Conservation (phyloP, 2,329 filamentous ascomycete genomes). For the Venturia effusa region DNA sequence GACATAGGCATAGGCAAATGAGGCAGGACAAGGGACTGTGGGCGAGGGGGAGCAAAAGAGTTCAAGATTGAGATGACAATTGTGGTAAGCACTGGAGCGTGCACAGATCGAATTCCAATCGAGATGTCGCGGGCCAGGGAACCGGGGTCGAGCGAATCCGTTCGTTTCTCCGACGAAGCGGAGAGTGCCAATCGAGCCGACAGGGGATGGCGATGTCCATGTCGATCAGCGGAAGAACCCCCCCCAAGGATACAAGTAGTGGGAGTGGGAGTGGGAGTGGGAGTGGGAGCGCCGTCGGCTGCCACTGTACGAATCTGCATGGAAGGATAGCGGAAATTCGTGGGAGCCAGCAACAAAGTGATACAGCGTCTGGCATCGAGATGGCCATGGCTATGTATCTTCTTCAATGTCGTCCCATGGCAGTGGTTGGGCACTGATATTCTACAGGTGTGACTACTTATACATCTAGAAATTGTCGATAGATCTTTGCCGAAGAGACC, state of each 20-base stretch:
- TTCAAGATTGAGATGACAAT: background rate
- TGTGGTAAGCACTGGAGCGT: background rate
- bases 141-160: background rate
- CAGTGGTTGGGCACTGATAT: background rate
- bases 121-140: slow-evolving; percentile 1
- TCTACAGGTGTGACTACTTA: background rate
- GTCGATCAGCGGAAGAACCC: background rate
- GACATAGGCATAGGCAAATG: background rate
- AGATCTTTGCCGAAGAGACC: no score
- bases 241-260: background rate
- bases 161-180: background rate
- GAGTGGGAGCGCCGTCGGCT: background rate
- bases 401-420: background rate
- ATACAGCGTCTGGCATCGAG: background rate
- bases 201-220: slow-evolving; percentile 2
- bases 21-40: background rate
- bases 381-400: background rate
- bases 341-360: background rate
- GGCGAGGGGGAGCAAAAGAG: background rate
- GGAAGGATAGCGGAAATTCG: background rate
- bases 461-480: background rate
- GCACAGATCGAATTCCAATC: background rate
- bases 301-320: background rate
- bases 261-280: no score
- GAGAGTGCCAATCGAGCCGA: background rate